Percentiles rank a stretch among this genome's conserved stretches.
Conservation (phyloP, 2,329 filamentous ascomycete species). For the Penicillium brevicompactum region DNA sequence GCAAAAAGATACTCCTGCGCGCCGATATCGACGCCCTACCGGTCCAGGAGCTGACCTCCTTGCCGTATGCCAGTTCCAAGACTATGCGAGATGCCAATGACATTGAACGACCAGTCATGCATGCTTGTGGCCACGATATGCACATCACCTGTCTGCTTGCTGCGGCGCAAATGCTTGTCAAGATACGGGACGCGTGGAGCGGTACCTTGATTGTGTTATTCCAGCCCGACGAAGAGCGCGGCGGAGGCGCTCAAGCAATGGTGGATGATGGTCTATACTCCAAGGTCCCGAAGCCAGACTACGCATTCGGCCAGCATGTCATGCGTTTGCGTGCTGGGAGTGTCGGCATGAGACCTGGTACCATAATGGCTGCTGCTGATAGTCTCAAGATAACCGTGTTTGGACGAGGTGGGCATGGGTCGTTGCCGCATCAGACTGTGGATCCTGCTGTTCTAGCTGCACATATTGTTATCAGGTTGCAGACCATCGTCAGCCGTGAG, state of each 20-base stretch:
- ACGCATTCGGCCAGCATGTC: slow-evolving; percentile 61
- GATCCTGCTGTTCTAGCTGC: slow-evolving; percentile 63
- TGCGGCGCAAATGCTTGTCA: slow-evolving; percentile 54
- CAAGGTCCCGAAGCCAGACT: slow-evolving; percentile 56
- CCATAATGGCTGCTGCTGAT: slow-evolving; percentile 49
- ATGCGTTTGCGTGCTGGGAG: slow-evolving; percentile 48
- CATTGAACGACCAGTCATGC: slow-evolving; percentile 59
- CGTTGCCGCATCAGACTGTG: slow-evolving; percentile 57
- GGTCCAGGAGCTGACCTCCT: slow-evolving; percentile 49
- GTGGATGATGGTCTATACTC: slow-evolving; percentile 60
- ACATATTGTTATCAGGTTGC: slow-evolving; percentile 58
- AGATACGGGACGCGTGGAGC: slow-evolving; percentile 53
- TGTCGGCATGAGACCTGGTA: slow-evolving; percentile 41
- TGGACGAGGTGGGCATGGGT: slow-evolving; percentile 62
- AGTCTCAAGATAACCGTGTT: slow-evolving; percentile 56
- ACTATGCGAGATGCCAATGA: slow-evolving; percentile 52
- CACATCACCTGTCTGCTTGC: slow-evolving; percentile 60
- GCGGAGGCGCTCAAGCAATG: slow-evolving; percentile 64
- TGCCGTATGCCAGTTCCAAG: slow-evolving; percentile 51
- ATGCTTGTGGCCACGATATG: slow-evolving; percentile 64
- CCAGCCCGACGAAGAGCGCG: slow-evolving; percentile 69
- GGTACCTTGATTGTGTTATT: slow-evolving; percentile 67
- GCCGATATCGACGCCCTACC: slow-evolving; percentile 56
- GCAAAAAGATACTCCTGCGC: slow-evolving; percentile 50
- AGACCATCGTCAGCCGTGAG: slow-evolving; percentile 61